These are phyloP conservation scores for Phytophthora pini DNA, from an alignment of 352 stramenopile genomes.

Conservation along the genomic window DNA sequence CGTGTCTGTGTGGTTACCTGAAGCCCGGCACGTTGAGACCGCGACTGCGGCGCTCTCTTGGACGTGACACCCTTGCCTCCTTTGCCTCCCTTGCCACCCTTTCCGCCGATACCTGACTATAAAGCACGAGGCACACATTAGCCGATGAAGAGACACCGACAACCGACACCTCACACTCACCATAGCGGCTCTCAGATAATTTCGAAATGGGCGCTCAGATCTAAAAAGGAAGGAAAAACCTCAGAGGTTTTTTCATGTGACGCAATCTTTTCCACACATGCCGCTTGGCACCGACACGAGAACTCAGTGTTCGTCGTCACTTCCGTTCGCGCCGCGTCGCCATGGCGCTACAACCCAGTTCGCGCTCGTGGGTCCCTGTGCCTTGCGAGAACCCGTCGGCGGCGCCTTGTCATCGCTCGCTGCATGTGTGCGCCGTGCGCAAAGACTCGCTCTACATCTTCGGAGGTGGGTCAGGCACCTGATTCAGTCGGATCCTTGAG, in stretches of 20 bases:
- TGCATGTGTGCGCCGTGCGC: slow-evolving; percentile 92
- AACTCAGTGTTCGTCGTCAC: slow-evolving; percentile 6
- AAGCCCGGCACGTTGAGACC: slow-evolving; percentile 97
- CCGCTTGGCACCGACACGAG: slow-evolving; percentile 1
- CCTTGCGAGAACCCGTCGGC: slow-evolving; percentile 82
- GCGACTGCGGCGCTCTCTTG: slow-evolving; percentile 99
- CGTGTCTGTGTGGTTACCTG: slow-evolving; percentile 67
- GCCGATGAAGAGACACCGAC: slow-evolving; percentile 4
- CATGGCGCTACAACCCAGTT: slow-evolving; percentile 45
- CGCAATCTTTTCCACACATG: background rate
- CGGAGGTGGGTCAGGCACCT: slow-evolving; percentile 53
- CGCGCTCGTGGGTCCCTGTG: slow-evolving; percentile 76
- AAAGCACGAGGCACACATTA: slow-evolving; percentile 17
- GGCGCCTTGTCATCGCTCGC: slow-evolving; percentile 91
- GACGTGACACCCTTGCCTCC: slow-evolving; percentile 98
- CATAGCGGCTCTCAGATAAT: slow-evolving; percentile 16
- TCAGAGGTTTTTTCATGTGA: background rate
- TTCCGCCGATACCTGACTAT: slow-evolving; percentile 90
- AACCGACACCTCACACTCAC: slow-evolving; percentile 1
- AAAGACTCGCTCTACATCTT: slow-evolving; percentile 95
- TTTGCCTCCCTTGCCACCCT: slow-evolving; percentile 98
- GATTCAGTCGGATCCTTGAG: background rate
- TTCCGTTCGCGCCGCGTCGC: background rate
- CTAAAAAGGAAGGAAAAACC: background rate
- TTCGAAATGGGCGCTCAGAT: slow-evolving; percentile 6